Conservation (phyloP, 2,329 filamentous ascomycete genomes). For the Beauveria sp. region DNA sequence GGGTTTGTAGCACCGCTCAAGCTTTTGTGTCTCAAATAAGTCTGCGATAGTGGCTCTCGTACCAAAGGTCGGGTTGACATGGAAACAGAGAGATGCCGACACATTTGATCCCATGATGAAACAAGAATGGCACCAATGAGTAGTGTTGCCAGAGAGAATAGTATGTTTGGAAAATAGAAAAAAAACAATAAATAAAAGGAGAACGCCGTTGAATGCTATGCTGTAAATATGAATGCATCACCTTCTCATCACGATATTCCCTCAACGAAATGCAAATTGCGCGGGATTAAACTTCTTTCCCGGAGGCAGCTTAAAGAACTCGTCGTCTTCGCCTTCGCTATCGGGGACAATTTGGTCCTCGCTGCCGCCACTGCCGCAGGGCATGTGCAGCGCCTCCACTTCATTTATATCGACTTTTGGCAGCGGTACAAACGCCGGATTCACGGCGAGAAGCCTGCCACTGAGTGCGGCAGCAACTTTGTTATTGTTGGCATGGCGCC, state of each 20-base stretch:
- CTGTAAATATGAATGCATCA: neutral
- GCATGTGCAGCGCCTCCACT: slow-evolving; percentile 41
- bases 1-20: too few species aligned
- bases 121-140: neutral
- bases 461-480: slow-evolving; percentile 19
- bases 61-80: too few species aligned
- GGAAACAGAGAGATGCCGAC: too few species aligned
- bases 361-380: slow-evolving; percentile 34
- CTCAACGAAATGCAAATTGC: slow-evolving; percentile 33
- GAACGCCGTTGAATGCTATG: neutral
- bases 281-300: slow-evolving; percentile 37
- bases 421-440: slow-evolving; percentile 47
- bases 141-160: neutral
- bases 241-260: neutral
- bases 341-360: slow-evolving; percentile 50
- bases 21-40: too few species aligned
- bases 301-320: slow-evolving; percentile 18
- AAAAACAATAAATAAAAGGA: neutral
- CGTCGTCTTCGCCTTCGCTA: slow-evolving; percentile 39
- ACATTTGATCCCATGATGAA: neutral
- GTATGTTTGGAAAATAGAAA: neutral
- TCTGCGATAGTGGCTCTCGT: too few species aligned
- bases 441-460: slow-evolving; percentile 31
- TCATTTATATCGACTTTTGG: slow-evolving; percentile 47
- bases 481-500: neutral